Base-by-base conservation (phyloP, 2,329 filamentous ascomycete genomes). In the Colletotrichum musae region DNA sequence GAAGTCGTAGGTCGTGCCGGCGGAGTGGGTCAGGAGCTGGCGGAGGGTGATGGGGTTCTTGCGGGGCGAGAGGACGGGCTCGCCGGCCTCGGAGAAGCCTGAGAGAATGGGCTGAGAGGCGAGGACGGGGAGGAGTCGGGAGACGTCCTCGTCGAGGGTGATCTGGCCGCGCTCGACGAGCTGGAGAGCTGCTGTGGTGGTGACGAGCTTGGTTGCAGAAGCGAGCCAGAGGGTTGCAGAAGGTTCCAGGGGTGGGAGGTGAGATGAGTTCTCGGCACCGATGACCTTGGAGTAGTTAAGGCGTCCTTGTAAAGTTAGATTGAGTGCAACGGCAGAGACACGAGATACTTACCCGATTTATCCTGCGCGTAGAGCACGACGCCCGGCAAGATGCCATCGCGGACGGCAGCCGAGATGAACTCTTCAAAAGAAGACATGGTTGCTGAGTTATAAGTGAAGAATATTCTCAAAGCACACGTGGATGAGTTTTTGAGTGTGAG, bases 141-240 rank as follows among this genome's bases (percentile, higher is more conserved):
- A 78, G 0, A 89, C 72, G 62, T 88, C 83, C 3, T 81, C 82
- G 10, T 83, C 81, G 0, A 89, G 77, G 1, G 74, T 74, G 1
- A 89, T 72, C 0, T 84, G 75, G 0, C 86, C 86, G 7, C 84
- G 80, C 43, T 90, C 87, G 2, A 89, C 85, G 54, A 85, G 83
- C 67, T 88, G 85, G 21, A 90, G 73, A 1, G 82, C 82, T 2
- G 87, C 84, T 58, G 90, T 82, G 2, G 83, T 82, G 2, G 87
- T 83, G 61, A 88, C 70, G 4, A 90, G 75, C 68, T 85, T 85
- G 28, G 78, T 81, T 3, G 75, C 78, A 4, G 80, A 83, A 3
- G 79, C 80, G 0, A 83, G 69, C 41, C 41, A 43, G 41, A 43
- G 41, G 5, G 57, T 68, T 81, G 7, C 81, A 53, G 6, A 82